Base-by-base conservation (phyloP, 768 basidiomycete species). In the Trametopsis cervina region DNA sequence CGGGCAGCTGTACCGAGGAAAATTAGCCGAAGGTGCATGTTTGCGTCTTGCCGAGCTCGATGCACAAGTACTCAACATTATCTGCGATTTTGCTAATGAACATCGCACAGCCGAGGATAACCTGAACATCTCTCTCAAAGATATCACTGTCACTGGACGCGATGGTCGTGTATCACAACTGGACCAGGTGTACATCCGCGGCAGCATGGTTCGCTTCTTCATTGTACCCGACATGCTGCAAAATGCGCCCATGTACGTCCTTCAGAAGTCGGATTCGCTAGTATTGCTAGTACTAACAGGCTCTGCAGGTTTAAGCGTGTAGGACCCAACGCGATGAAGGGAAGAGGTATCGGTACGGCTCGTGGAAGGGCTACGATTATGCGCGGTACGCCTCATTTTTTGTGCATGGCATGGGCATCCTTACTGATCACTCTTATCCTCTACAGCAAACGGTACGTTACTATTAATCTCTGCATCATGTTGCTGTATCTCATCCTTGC, bases 191-290 rank as follows among this genome's bases (percentile, higher is more conserved):
- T 99, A 99, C 69, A 99, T 99, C 58, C 77, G 96, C 58, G 96
- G 96, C 50, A 94, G 92, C 65, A 96, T 97, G 89, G 75, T 97
- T 56, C 78, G 96, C 55, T 98, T 96, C 75, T 95, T 98, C 71
- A 97, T 98, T 66, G 96, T 99, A 18, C 96, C 96, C 47, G 96
- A 98, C 68, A 97, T 99, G 89, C 73, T 99, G 57, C 89, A 97
- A 64, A 98, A 98, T 65, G 96, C 96, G 12, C 96, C 96, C 17
- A 99, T 99, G 96, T 94, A 63, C 65, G 89, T 72, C 37, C 29
- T 37, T 49, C 35, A 50, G 21, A 17, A 52, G 40, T 24, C 20
- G 23, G n/a, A 12, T 29, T 35, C 27, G 11, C 46, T 25, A 4
- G 44, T 38, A 52, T 49, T 25, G 43, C 52, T 46, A 29, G 42